These are phyloP conservation scores for Nicotiana obtusifolia DNA, from an alignment of 257 asterid species.

Conservation along the genomic window DNA sequence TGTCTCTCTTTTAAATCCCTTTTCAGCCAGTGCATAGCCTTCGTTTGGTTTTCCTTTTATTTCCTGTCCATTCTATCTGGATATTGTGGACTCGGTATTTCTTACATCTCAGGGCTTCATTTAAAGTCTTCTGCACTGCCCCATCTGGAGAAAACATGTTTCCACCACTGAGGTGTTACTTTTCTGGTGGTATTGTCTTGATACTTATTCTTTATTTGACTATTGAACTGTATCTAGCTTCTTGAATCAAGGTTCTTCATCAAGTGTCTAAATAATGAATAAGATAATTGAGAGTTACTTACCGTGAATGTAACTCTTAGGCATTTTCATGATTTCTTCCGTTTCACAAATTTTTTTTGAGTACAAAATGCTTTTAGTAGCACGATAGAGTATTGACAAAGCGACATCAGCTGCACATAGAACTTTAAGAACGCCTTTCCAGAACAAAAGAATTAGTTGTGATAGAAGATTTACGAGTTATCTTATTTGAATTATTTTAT, in stretches of 20 bases:
- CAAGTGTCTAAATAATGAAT: neutral
- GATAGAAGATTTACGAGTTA: neutral
- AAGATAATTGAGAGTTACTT: neutral
- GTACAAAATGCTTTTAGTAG: neutral
- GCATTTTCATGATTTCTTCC: neutral
- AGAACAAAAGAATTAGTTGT: neutral
- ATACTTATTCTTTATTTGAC: neutral
- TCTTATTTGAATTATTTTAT: neutral
- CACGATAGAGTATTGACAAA: neutral
- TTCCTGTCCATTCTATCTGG: slow-evolving; percentile 2
- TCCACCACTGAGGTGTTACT: neutral
- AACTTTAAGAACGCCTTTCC: neutral
- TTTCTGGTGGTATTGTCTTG: neutral
- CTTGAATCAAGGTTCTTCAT: neutral
- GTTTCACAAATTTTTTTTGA: neutral
- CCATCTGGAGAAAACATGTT: neutral
- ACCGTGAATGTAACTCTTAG: neutral
- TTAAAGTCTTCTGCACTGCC: neutral
- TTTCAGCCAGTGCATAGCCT: neutral
- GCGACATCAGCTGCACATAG: neutral
- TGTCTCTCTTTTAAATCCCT: neutral
- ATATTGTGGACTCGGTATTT: neutral
- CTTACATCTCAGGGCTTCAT: neutral
- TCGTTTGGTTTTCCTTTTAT: neutral
- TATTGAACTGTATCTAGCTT: neutral